These are phyloP conservation scores for Microcyclospora pomicola DNA, from an alignment of 2,329 filamentous ascomycete species.

Conservation along the genomic window DNA sequence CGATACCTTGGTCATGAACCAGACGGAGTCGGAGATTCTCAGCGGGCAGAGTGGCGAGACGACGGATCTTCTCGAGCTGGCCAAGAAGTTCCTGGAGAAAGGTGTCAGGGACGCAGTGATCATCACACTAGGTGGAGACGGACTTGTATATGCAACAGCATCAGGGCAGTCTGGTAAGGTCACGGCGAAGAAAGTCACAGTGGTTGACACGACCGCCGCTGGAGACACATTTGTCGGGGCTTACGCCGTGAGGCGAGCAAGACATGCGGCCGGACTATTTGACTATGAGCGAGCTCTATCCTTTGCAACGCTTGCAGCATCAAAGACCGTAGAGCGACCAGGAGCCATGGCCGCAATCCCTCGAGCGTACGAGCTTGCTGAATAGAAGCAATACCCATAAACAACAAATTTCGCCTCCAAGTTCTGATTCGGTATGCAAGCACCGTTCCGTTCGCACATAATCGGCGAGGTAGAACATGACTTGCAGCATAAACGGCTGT, in stretches of 20 bases:
- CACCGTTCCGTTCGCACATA: too few relatives aligned
- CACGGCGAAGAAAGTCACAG: slow-evolving; percentile 52
- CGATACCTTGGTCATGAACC: slow-evolving; percentile 74
- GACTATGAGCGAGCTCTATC: slow-evolving; percentile 44
- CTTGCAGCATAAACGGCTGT: too few relatives aligned
- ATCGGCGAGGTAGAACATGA: too few relatives aligned
- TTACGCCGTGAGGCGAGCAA: slow-evolving; percentile 63
- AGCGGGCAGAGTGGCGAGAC: slow-evolving; percentile 34
- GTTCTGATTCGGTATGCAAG: too few relatives aligned
- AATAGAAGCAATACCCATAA: neutral
- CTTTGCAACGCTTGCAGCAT: slow-evolving; percentile 49
- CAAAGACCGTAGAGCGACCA: slow-evolving; percentile 49
- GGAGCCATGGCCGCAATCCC: slow-evolving; percentile 57
- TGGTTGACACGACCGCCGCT: slow-evolving; percentile 87
- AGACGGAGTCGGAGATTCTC: slow-evolving; percentile 71
- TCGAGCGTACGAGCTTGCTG: slow-evolving; percentile 41
- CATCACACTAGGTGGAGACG: slow-evolving; percentile 61
- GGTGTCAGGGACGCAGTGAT: slow-evolving; percentile 69
- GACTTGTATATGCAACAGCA: slow-evolving; percentile 16
- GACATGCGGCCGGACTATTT: slow-evolving; percentile 30
- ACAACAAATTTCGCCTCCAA: too few relatives aligned
- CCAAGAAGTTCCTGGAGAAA: slow-evolving; percentile 44
- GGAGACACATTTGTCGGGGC: slow-evolving; percentile 90
- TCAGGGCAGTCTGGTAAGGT: slow-evolving; percentile 13
- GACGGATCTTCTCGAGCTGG: slow-evolving; percentile 22